Base-by-base conservation (phyloP, 305 asterid genomes). In the Rubia peregrina region DNA sequence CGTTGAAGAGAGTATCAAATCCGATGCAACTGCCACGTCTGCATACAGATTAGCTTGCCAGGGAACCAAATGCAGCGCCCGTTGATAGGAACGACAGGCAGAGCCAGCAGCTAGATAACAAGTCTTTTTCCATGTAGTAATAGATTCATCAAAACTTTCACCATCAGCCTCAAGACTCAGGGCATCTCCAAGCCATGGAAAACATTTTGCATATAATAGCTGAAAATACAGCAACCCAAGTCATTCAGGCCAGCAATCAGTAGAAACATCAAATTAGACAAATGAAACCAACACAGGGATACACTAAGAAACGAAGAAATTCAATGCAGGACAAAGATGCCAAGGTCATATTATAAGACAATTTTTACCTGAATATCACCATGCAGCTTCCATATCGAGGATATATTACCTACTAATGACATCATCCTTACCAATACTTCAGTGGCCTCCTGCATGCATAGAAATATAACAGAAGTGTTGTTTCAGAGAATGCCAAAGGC, bases 341-440 rank as follows among this genome's bases (percentile, higher is more conserved):
- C 38, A 17, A 33, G 30, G 9, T n/a, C 17, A 56, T 7, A 59
- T 36, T 19, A 67, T n/a, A 19, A 75, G 59, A 75, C n/a, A 13
- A 19, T 65, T 67, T 53, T 60, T 82, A 94, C 99, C 98, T 91
- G 92, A 80, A 94, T 91, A 77, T 94, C 99, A 68, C 99, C 99
- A 71, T 83, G 94, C 74, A 94, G 87, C 90, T 94, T 94, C 99
- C 99, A 94, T 66, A 85, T 75, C 73, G 95, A 89, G 63, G 98
- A 87, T 56, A 87, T 72, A 79, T 86, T 89, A 66, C 89, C 83
- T 70, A 88, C 86, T 70, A 94, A 82, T 51, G 85, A 78, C 71
- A 92, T 83, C 77, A 91, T 79, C 43, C 68, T 73, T 64, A 76
- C 43, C 44, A 92, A 86, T 71, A 87, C 89, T 73, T 85, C 85